Evolutionary conservation across 2,329 filamentous ascomycete species (phyloP).

Genomic region (Cercospora beticola): DNA sequence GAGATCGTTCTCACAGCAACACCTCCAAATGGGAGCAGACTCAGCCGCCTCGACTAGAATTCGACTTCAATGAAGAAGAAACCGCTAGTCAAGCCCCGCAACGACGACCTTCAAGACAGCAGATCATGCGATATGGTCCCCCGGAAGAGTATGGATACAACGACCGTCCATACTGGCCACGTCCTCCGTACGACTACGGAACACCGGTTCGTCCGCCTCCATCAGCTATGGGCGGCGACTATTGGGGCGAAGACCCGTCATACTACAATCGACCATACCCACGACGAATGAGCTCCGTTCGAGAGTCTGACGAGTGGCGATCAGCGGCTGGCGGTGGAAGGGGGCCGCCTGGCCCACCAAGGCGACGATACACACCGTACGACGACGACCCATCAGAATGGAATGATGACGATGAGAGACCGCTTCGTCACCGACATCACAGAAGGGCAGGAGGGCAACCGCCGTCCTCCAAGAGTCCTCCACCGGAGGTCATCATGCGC

Average conservation of each 20-base stretch:
- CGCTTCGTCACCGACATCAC: constrained; percentile 18
- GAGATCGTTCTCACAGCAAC: constrained; percentile 22
- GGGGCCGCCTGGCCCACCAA: constrained; percentile 24
- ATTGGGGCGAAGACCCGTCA: constrained; percentile 28
- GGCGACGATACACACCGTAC: constrained; percentile 14
- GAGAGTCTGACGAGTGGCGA: constrained; percentile 28
- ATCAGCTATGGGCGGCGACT: constrained; percentile 18
- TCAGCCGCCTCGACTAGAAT: constrained; percentile 23
- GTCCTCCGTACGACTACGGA: constrained; percentile 30
- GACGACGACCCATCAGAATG: constrained; percentile 27
- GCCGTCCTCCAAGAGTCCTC: constrained; percentile 20
- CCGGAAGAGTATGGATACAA: constrained; percentile 30
- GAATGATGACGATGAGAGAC: constrained; percentile 28
- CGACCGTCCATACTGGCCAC: constrained; percentile 25
- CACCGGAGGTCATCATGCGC: constrained; percentile 35
- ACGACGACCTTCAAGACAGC: constrained; percentile 29
- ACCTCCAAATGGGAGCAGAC: constrained; percentile 22
- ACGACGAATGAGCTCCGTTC: constrained; percentile 24
- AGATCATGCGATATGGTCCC: constrained; percentile 29
- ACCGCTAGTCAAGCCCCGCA: constrained; percentile 19
- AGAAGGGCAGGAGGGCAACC: neutral
- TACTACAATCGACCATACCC: constrained; percentile 31
- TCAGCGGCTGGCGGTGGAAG: constrained; percentile 19
- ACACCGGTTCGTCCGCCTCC: constrained; percentile 18
- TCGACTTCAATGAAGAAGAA: constrained; percentile 25